phyloP scores from a whole-genome alignment of 2,329 filamentous ascomycete genomes.

The Emmonsia crescens region DNA sequence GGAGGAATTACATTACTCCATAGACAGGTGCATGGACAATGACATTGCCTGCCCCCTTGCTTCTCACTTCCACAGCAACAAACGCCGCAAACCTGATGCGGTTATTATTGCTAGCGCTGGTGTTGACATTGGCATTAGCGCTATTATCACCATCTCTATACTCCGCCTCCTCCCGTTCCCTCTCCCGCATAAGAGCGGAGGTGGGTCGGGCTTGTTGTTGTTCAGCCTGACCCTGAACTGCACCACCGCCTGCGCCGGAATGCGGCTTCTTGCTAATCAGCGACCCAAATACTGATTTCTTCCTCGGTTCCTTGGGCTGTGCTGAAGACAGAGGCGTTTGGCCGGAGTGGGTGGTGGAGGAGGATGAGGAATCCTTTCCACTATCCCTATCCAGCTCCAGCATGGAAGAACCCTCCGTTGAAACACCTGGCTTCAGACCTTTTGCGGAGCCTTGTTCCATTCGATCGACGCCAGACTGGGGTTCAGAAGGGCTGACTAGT shows the following conservation, averaged over 20 bases:
- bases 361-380: constrained; percentile 15
- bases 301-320: constrained; percentile 22
- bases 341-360: constrained; percentile 12
- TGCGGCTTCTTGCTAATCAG: constrained; percentile 29
- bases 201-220: constrained; percentile 5
- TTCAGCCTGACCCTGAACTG: constrained; percentile 7
- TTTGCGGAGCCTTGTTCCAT: constrained; percentile 16
- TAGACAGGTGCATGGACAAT: constrained; percentile 66
- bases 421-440: constrained; percentile 9
- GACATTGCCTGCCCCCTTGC: constrained; percentile 51
- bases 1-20: constrained; percentile 20
- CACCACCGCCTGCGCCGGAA: constrained; percentile 4
- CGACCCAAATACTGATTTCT: constrained; percentile 33
- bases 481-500: constrained; percentile 26
- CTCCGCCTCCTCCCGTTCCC: constrained; percentile 18
- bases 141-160: constrained; percentile 10
- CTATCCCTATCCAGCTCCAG: constrained; percentile 13
- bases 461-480: constrained; percentile 10
- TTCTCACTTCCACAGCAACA: constrained; percentile 61
- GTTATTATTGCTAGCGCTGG: constrained; percentile 2
- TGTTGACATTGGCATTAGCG: neutral
- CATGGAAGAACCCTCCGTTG: constrained; percentile 4
- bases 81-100: constrained; percentile 68
- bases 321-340: constrained; percentile 10
- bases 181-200: constrained; percentile 8